Percentiles rank a stretch among this genome's conserved stretches.
Conservation (phyloP, 495 filamentous ascomycete species). For the Penicillium desertorum region DNA sequence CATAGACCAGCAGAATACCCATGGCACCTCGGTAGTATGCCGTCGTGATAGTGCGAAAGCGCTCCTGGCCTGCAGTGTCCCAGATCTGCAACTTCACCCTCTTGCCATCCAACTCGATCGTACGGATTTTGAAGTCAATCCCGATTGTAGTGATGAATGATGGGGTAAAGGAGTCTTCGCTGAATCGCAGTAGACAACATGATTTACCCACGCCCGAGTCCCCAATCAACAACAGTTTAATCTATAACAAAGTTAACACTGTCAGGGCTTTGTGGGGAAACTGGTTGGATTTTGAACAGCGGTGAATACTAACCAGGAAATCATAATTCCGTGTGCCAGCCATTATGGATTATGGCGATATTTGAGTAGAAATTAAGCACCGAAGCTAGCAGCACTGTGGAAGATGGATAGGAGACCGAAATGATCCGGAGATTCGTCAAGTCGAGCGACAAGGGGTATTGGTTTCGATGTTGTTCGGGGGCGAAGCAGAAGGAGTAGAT, state of each 20-base stretch:
- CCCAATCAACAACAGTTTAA: conserved; percentile 97
- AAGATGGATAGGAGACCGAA: conserved; percentile 19
- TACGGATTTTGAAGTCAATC: conserved; percentile 99
- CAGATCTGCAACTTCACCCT: conserved; percentile 98
- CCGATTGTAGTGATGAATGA: conserved; percentile 99
- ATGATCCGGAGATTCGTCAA: not conserved
- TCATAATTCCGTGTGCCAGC: conserved; percentile 97
- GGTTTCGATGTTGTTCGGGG: not conserved
- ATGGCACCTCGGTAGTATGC: conserved; percentile 98
- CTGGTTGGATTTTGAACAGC: not conserved
- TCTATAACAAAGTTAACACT: conserved; percentile 52
- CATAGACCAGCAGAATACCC: conserved; percentile 97
- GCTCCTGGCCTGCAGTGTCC: conserved; percentile 97
- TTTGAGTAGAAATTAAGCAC: not conserved
- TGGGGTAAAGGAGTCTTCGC: conserved; percentile 96
- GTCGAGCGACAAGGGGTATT: not conserved
- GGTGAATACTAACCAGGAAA: conserved; percentile 71
- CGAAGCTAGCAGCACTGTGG: not conserved
- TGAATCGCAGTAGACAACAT: conserved; percentile 96
- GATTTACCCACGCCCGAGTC: conserved; percentile 98
- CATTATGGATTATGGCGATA: conserved; percentile 54
- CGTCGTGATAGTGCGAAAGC: conserved; percentile 97
- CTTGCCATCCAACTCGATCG: conserved; percentile 97
- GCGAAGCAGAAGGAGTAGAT: not conserved
- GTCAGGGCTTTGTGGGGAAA: not conserved